phyloP scores from a whole-genome alignment of 345 rosid genomes.

The Turritis glabra region DNA sequence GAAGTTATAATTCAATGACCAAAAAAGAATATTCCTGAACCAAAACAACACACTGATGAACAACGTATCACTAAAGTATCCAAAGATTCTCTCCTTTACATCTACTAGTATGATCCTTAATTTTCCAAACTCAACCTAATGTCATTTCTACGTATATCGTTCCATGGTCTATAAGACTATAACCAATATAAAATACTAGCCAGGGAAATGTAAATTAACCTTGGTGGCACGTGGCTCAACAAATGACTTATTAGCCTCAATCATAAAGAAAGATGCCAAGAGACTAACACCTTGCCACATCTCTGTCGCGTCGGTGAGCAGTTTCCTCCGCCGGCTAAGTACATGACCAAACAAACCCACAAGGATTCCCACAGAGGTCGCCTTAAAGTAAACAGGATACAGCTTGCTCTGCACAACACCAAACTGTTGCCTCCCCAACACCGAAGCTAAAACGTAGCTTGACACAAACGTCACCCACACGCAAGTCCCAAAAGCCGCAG shows the following conservation, averaged over 20 bases:
- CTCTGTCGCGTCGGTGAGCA: constrained; percentile 43
- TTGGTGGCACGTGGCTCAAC: constrained; percentile 77
- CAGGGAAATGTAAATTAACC: constrained; percentile 38
- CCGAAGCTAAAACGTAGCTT: constrained; percentile 52
- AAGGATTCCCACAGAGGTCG: constrained; percentile 45
- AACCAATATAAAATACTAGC: background rate
- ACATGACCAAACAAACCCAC: constrained; percentile 59
- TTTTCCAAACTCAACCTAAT: background rate
- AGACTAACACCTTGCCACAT: constrained; percentile 60
- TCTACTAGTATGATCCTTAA: background rate
- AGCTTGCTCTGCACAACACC: constrained; percentile 82
- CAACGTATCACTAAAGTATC: background rate
- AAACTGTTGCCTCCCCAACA: constrained; percentile 68
- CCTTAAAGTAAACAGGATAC: constrained; percentile 68
- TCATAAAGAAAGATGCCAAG: constrained; percentile 46
- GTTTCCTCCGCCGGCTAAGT: constrained; percentile 32
- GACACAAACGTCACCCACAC: constrained; percentile 82
- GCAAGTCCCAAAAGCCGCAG: constrained; percentile 63
- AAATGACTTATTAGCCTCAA: constrained; percentile 51
- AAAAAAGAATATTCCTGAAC: background rate
- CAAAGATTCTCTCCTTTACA: background rate
- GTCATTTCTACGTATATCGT: background rate
- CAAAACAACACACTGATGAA: background rate
- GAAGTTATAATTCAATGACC: background rate
- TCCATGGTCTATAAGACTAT: background rate